Base-by-base conservation (phyloP, 768 basidiomycete species). In the Hydnum rufescens region DNA sequence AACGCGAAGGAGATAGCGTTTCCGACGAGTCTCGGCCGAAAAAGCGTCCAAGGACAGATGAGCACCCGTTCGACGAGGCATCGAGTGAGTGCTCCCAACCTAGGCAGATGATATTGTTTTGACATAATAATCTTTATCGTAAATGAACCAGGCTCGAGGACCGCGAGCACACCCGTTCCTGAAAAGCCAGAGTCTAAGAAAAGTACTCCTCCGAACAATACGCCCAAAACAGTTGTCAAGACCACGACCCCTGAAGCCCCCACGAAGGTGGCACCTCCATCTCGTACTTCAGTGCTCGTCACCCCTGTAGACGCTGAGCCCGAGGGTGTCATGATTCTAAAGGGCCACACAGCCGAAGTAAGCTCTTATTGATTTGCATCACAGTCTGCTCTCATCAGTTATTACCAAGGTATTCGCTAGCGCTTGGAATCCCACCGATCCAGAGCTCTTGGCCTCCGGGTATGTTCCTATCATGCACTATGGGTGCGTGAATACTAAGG, bases 331-430 rank as follows among this genome's bases (percentile, higher is more conserved):
- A 32, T 55, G 19, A 51, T 59, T 30, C 39, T 63, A 39, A 57
- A 54, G 28, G 75, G 71, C n/a, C 83, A 86, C 58, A 71, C 72
- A 54, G 68, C 77, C 31, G 78, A 81, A 64, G 78, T 77, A 62
- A 34, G 36, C 59, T 60, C 54, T 56, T 59, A 16, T 42, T 55
- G 51, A 22, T 42, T 22, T 25, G 6, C 26, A 29, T 16, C 29
- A 19, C 47, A 19, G n/a, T 25, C 22, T 30, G 55, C 36, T 51
- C 28, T 51, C 25, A 30, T n/a, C 52, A 26, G 28, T 22, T 44
- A 29, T 36, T 19, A 5, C 53, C n/a, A n/a, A 86, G 83, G 81
- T 88, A 4, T 88, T 86, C 52, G 77, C 82, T 4, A 82, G 82
- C 52, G 74, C 79, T 3, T 88, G 82, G 71, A 87, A 83, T 64